phyloP scores from a whole-genome alignment of 345 rosid species.

The Acer yangbiense region DNA sequence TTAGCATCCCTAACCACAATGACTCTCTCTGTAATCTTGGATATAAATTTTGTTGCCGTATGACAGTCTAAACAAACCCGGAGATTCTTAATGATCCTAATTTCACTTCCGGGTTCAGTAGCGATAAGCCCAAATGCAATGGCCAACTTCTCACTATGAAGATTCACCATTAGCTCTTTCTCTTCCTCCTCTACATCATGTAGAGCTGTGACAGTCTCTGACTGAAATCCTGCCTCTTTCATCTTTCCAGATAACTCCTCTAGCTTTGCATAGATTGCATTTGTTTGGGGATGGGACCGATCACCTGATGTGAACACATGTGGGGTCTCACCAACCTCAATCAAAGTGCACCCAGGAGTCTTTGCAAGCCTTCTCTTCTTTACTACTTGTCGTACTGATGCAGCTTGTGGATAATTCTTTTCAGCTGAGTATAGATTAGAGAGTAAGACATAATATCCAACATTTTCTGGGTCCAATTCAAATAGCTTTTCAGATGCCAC shows the following conservation, averaged over 20 bases:
- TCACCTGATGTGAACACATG: constrained; percentile 81
- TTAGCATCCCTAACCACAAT: constrained; percentile 82
- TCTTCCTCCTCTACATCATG: constrained; percentile 93
- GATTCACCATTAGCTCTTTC: constrained; percentile 65
- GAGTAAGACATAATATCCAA: constrained; percentile 66
- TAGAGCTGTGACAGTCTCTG: constrained; percentile 60
- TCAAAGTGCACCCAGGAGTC: constrained; percentile 78
- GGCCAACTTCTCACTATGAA: constrained; percentile 84
- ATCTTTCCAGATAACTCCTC: constrained; percentile 63
- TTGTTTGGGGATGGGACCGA: constrained; percentile 60
- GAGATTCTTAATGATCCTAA: constrained; percentile 75
- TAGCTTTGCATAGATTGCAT: constrained; percentile 61
- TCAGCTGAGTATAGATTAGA: constrained; percentile 72
- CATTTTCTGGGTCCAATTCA: constrained; percentile 65
- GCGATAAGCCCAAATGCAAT: constrained; percentile 79
- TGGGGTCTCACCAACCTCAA: constrained; percentile 64
- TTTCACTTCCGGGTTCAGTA: constrained; percentile 67
- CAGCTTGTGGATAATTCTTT: constrained; percentile 69
- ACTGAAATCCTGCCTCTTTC: constrained; percentile 72
- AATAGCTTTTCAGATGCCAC: constrained; percentile 65
- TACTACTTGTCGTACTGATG: constrained; percentile 62
- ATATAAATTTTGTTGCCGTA: constrained; percentile 67
- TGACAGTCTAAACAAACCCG: constrained; percentile 84
- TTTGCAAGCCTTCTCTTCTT: constrained; percentile 60
- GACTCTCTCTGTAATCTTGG: constrained; percentile 65